phyloP scores from a whole-genome alignment of 106 monocot genomes.

The Ottelia alismoides region DNA sequence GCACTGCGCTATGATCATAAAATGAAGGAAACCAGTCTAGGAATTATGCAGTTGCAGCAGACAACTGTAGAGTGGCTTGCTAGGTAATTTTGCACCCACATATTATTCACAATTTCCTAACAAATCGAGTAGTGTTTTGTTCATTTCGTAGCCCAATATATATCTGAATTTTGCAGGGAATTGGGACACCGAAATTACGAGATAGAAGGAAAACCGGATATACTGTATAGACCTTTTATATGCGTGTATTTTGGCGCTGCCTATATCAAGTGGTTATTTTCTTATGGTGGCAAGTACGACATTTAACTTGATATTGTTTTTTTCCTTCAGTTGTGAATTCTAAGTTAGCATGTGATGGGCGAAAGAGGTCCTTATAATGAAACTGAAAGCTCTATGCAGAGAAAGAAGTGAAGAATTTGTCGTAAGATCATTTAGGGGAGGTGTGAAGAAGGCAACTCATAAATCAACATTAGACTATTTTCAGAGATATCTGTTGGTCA shows the following conservation, averaged over 20 bases:
- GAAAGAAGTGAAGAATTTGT: constrained; percentile 93
- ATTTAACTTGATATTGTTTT: too few species aligned
- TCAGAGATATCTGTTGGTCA: constrained; percentile 60
- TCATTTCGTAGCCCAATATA: too few species aligned
- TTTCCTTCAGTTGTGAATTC: too few species aligned
- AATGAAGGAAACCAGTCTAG: constrained; percentile 47
- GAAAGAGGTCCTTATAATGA: background rate
- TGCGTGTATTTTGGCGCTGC: constrained; percentile 94
- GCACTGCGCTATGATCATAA: constrained; percentile 55
- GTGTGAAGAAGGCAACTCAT: constrained; percentile 77
- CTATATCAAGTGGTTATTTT: constrained; percentile 69
- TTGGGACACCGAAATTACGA: constrained; percentile 73
- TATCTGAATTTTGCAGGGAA: constrained; percentile 48
- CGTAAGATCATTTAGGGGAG: constrained; percentile 79
- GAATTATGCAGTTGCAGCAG: constrained; percentile 72
- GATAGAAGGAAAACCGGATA: constrained; percentile 36
- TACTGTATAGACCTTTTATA: constrained; percentile 70
- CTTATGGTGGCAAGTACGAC: constrained; percentile 78
- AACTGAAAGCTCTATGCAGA: constrained; percentile 26
- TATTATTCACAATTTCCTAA: too few species aligned
- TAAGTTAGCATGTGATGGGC: too few species aligned
- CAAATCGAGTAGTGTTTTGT: too few species aligned
- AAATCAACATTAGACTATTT: constrained; percentile 76
- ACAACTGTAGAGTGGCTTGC: constrained; percentile 70
- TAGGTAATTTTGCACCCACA: constrained; percentile 37